Evolutionary conservation across 1,284 basidiomycete species (phyloP), one percentile per base, ranked within the genome.

Genomic region (Phlebopus sp.): DNA sequence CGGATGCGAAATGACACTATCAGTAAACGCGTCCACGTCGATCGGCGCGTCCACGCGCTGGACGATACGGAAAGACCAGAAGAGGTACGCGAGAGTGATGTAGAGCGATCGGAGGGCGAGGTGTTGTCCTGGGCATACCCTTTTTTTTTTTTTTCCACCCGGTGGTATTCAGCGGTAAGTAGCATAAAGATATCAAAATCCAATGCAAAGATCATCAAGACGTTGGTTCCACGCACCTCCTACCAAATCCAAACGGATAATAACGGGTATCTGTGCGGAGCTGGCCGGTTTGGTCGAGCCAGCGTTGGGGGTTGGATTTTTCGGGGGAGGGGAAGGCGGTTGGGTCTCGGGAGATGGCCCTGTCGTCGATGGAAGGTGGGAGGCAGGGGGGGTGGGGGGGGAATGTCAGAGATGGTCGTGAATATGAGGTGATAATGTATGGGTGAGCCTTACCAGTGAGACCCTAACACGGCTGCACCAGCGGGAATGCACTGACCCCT

Each of bases 241-340:
- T 65, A 7, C 82, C 82, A 53, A 82, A 84, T 0, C 83, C 81
- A 55, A 80, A 86, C 8, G 74, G 60, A 53, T 71, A 83, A 14
- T 67, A 70, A 42, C 70, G 73, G 1, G 83, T 46, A 46, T 83
- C 79, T 2, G 77, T 71, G n/a, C 71, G 66, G 3, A 84, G 47
- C 17, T 66, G 64, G 2, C 79, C 81, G 1, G 76, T 63, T 15
- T 64, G 53, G 15, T 71, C 72, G 5, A 86, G 44, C 82, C 81
- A 86, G 15, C 81, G 70, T 50, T 73, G 69, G 3, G 81, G 82
- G 37, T 79, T 66, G 56, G 85, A 85, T 10, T 43, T 58, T 42
- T 84, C 78, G 0, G 81, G 79, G 41, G 84, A 75, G 0, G 77
- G 76, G 62, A 80, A 86, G 14, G 74, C 70, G 4, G 62, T 64